Evolutionary conservation across 2,329 filamentous ascomycete species (phyloP).

Genomic region (Colletotrichum incanum): DNA sequence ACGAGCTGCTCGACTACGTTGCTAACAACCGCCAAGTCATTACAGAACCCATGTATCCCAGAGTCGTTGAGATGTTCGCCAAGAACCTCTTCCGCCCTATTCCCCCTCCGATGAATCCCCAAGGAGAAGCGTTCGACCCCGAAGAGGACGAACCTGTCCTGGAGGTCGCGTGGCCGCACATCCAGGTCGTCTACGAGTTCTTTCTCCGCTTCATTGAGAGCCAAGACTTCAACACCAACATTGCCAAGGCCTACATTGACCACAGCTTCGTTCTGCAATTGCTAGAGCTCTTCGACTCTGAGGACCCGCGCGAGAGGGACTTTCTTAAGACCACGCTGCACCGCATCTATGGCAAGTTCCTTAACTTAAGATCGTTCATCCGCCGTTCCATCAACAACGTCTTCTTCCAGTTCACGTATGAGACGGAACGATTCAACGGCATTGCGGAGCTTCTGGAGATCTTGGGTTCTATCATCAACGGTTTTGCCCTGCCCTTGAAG

Average conservation of each 20-base stretch:
- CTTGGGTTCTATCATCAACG: slow-evolving; percentile 98
- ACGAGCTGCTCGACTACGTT: slow-evolving; percentile 97
- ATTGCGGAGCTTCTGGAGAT: slow-evolving; percentile 98
- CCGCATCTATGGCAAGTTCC: slow-evolving; percentile 98
- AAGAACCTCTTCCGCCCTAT: slow-evolving; percentile 99
- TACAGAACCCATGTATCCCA: slow-evolving; percentile 98
- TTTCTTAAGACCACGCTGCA: slow-evolving; percentile 98
- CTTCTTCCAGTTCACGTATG: slow-evolving; percentile 99
- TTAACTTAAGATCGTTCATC: slow-evolving; percentile 97
- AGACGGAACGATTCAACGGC: slow-evolving; percentile 98
- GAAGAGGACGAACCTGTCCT: slow-evolving; percentile 98
- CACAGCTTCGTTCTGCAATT: slow-evolving; percentile 97
- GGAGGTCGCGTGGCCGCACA: slow-evolving; percentile 99
- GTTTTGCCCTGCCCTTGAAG: slow-evolving; percentile 95
- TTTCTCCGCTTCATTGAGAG: slow-evolving; percentile 99
- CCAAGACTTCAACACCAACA: slow-evolving; percentile 99
- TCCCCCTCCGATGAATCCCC: slow-evolving; percentile 95
- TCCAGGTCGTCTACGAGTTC: slow-evolving; percentile 99
- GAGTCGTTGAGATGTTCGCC: slow-evolving; percentile 98
- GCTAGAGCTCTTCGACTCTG: slow-evolving; percentile 97
- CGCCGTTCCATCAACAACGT: slow-evolving; percentile 99
- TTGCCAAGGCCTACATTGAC: slow-evolving; percentile 98
- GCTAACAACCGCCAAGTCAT: slow-evolving; percentile 99
- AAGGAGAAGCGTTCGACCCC: slow-evolving; percentile 97
- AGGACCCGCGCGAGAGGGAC: slow-evolving; percentile 95